phyloP scores from a whole-genome alignment of 176 grass and related monocot species.

The Eremochloa ophiuroides region DNA sequence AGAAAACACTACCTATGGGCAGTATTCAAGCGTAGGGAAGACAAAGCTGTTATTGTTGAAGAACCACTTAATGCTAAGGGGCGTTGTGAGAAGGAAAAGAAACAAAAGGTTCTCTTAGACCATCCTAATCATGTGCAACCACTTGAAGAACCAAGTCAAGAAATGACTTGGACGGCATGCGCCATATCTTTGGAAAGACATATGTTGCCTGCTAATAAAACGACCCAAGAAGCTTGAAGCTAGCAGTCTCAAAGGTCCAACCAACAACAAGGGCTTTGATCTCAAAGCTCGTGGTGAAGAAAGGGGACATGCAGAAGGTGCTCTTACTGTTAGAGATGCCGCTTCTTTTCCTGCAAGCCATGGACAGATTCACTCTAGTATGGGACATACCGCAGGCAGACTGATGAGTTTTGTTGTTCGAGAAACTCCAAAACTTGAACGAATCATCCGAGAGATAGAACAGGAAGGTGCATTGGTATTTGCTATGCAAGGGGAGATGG shows the following conservation, averaged over 20 bases:
- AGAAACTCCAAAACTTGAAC: not conserved
- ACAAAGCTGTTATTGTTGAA: not conserved
- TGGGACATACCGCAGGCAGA: not conserved
- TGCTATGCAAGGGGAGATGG: not conserved
- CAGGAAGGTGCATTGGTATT: not conserved
- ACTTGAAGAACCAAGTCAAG: not conserved
- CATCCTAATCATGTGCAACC: not conserved
- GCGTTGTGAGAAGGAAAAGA: not conserved
- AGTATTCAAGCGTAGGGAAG: conserved; percentile 24
- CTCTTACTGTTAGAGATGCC: not conserved
- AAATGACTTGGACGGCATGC: not conserved
- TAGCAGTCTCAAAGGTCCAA: not conserved
- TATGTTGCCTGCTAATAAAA: not conserved
- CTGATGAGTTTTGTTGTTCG: not conserved
- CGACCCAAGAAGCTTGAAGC: not conserved
- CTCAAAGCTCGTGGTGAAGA: not conserved
- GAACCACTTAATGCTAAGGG: not conserved
- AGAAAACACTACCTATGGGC: conserved; percentile 54
- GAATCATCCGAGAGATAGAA: not conserved
- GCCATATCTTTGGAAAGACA: not conserved
- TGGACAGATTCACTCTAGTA: not conserved
- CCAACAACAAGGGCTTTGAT: not conserved
- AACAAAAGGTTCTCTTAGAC: not conserved
- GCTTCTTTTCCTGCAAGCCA: not conserved
- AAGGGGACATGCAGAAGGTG: not conserved